phyloP scores from a whole-genome alignment of 345 rosid genomes.

The Ceriops tagal region DNA sequence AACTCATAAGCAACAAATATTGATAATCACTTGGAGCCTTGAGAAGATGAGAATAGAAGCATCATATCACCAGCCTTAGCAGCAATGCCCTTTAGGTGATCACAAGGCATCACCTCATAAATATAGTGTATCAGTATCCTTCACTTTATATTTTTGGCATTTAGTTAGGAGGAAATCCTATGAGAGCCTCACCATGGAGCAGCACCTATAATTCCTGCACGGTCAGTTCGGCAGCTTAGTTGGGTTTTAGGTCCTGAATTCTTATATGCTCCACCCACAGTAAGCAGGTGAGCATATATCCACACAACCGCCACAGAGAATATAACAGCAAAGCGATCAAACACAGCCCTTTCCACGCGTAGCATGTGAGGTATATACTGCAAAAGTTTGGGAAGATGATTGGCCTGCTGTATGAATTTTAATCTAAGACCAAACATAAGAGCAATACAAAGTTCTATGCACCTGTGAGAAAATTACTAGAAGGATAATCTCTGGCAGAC shows the following conservation, averaged over 20 bases:
- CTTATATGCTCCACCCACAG: constrained; percentile 91
- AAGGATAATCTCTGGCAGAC: constrained; percentile 77
- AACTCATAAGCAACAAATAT: constrained; percentile 1
- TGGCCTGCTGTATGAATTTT: not conserved
- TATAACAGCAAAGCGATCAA: constrained; percentile 83
- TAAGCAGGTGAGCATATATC: constrained; percentile 91
- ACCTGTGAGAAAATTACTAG: constrained; percentile 87
- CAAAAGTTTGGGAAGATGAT: constrained; percentile 17
- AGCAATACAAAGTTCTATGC: not conserved
- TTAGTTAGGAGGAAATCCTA: constrained; percentile 3
- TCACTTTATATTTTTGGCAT: not conserved
- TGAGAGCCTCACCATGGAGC: constrained; percentile 68
- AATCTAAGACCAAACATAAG: not conserved
- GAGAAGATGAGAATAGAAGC: too few species aligned
- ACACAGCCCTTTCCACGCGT: constrained; percentile 55
- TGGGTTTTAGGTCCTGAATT: constrained; percentile 62
- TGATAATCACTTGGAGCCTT: too few species aligned
- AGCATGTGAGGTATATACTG: constrained; percentile 80
- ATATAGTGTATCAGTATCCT: not conserved
- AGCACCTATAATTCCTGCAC: constrained; percentile 74
- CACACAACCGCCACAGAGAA: constrained; percentile 82
- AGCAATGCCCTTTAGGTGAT: not conserved
- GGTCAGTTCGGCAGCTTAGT: constrained; percentile 79
- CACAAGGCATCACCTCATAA: not conserved
- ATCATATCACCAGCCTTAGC: not conserved